These are phyloP conservation scores for Fraxinus angustifolia DNA, from an alignment of 305 asterid genomes.

Conservation along the genomic window DNA sequence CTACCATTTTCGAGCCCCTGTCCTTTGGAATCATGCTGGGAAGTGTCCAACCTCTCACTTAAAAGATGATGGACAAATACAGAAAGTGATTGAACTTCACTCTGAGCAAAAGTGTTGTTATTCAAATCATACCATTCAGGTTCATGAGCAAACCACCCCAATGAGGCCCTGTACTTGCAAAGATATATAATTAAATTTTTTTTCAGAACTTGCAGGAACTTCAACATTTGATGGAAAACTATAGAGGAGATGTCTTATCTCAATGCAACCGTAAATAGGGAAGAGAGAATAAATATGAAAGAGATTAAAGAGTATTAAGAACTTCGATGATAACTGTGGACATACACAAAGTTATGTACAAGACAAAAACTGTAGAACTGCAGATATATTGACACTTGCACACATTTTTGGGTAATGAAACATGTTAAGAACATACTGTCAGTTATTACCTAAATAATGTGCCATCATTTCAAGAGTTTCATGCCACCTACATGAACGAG, in stretches of 20 bases:
- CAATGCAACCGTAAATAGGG: neutral
- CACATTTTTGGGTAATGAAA: neutral
- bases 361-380: neutral
- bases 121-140: slow-evolving; percentile 90
- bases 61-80: slow-evolving; percentile 76
- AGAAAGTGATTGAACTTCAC: slow-evolving; percentile 91
- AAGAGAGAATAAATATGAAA: neutral
- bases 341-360: neutral
- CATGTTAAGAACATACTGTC: neutral
- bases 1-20: slow-evolving; percentile 53
- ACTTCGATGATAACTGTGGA: neutral
- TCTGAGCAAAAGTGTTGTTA: slow-evolving; percentile 75
- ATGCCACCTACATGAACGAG: neutral
- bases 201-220: neutral
- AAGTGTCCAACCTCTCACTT: slow-evolving; percentile 50
- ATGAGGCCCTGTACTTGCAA: slow-evolving; percentile 62
- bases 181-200: neutral
- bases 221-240: slow-evolving; percentile 1
- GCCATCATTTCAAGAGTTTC: neutral
- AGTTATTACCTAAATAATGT: neutral
- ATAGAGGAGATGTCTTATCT: neutral
- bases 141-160: slow-evolving; percentile 95
- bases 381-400: neutral
- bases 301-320: neutral
- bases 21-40: slow-evolving; percentile 62